phyloP scores from a whole-genome alignment of 169 alveolate species.

The Ichthyophthirius multifiliis region DNA sequence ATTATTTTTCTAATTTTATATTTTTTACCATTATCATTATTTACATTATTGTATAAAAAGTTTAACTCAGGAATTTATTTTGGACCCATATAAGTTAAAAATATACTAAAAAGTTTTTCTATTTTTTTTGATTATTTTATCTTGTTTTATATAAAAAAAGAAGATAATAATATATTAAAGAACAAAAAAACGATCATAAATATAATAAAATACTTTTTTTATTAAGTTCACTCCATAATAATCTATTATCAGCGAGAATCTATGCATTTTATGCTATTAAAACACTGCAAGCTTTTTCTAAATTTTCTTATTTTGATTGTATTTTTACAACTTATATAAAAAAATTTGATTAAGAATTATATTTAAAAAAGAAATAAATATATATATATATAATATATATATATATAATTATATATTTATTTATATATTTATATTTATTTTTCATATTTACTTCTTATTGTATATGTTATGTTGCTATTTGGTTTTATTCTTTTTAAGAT shows the following conservation, averaged over 20 bases:
- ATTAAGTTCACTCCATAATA: background rate
- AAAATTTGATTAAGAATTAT: background rate
- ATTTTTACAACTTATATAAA: background rate
- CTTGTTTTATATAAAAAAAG: background rate
- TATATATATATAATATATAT: too few relatives aligned
- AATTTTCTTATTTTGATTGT: background rate
- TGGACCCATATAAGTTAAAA: background rate
- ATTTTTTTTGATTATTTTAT: background rate
- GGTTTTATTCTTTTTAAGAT: background rate
- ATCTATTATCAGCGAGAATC: background rate
- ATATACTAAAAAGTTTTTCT: background rate
- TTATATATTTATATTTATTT: background rate
- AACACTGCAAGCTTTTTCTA: slow-evolving; percentile 1
- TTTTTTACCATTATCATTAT: background rate
- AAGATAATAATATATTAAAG: background rate
- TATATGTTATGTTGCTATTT: background rate
- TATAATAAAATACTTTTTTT: too few relatives aligned
- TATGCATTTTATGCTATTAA: background rate
- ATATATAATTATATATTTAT: too few relatives aligned
- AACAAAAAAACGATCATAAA: background rate
- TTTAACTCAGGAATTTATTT: background rate
- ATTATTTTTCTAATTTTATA: background rate
- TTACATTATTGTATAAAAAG: slow-evolving; percentile 2
- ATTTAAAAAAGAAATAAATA: too few relatives aligned
- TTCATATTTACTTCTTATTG: background rate